Percentiles rank a stretch among this genome's conserved stretches.
phyloP scores from a whole-genome alignment of 495 filamentous ascomycete species.

The Bombardia bombarda region DNA sequence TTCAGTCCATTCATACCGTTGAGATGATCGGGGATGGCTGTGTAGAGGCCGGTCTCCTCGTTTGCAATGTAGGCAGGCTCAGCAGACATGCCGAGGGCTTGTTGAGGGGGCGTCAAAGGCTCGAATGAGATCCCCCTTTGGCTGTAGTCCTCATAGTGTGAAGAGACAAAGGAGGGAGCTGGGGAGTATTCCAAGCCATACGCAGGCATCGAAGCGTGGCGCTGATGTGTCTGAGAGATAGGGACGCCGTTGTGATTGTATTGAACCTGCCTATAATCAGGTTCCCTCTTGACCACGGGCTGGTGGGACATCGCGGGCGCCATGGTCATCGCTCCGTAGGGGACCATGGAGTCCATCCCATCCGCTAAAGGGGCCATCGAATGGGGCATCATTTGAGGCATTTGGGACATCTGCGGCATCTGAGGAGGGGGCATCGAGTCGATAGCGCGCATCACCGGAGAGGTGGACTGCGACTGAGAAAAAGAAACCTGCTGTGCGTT shows the following conservation, averaged over 20 bases:
- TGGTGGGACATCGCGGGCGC: constrained; percentile 53
- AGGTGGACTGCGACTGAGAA: constrained; percentile 64
- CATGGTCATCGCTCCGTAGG: constrained; percentile 61
- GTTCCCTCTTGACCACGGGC: constrained; percentile 73
- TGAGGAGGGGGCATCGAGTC: constrained; percentile 62
- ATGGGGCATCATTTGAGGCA: constrained; percentile 68
- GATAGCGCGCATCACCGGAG: constrained; percentile 84
- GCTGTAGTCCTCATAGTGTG: constrained; percentile 95
- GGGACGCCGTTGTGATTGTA: constrained; percentile 90
- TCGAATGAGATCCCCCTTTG: constrained; percentile 93
- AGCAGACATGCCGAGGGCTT: constrained; percentile 62
- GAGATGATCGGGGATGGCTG: constrained; percentile 77
- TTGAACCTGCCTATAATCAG: constrained; percentile 63
- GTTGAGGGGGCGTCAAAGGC: constrained; percentile 91
- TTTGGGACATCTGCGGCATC: background rate
- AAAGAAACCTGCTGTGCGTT: constrained; percentile 74
- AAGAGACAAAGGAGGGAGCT: constrained; percentile 93
- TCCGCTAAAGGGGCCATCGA: constrained; percentile 72
- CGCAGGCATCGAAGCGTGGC: constrained; percentile 93
- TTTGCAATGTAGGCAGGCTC: constrained; percentile 97
- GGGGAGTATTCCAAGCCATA: constrained; percentile 94
- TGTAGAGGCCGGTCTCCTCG: constrained; percentile 93
- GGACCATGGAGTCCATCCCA: constrained; percentile 67
- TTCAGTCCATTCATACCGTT: constrained; percentile 53
- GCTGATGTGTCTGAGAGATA: constrained; percentile 70